A percentile compares a stretch with the other conserved stretches of the same genome.
phyloP scores from a whole-genome alignment of 805 yeast species.

The Metschnikowia peoriensis region DNA sequence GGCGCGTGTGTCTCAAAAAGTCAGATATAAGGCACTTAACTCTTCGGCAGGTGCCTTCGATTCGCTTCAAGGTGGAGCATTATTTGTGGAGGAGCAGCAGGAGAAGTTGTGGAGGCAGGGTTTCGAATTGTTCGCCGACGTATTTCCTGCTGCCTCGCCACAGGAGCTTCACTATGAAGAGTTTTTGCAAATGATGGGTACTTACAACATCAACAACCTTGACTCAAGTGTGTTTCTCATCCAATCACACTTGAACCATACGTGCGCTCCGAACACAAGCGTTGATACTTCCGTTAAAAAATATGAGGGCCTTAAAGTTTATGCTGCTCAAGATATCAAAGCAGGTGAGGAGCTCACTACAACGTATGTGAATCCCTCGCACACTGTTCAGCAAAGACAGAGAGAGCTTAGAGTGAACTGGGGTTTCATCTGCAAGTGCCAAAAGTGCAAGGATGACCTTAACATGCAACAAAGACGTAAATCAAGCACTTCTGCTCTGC shows the following conservation, averaged over 20 bases:
- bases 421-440: slow-evolving; percentile 75
- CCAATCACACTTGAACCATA: slow-evolving; percentile 74
- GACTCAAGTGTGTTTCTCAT: slow-evolving; percentile 59
- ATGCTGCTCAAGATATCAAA: slow-evolving; percentile 55
- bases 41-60: slow-evolving; percentile 56
- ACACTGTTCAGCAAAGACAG: slow-evolving; percentile 60
- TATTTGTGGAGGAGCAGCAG: slow-evolving; percentile 54
- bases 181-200: slow-evolving; percentile 62
- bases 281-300: slow-evolving; percentile 44
- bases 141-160: slow-evolving; percentile 43
- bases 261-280: slow-evolving; percentile 68
- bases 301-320: slow-evolving; percentile 51
- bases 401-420: slow-evolving; percentile 67
- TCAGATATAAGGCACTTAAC: slow-evolving; percentile 57
- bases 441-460: slow-evolving; percentile 59
- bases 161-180: slow-evolving; percentile 45
- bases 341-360: slow-evolving; percentile 68
- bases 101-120: slow-evolving; percentile 62
- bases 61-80: slow-evolving; percentile 49
- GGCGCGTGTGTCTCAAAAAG: slow-evolving; percentile 68
- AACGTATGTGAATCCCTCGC: slow-evolving; percentile 67
- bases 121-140: slow-evolving; percentile 45
- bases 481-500: slow-evolving; percentile 30
- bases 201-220: slow-evolving; percentile 70
- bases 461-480: slow-evolving; percentile 45